Base-by-base conservation (phyloP, 1,284 basidiomycete genomes). In the Xerocomus cyaneibrunnescens region DNA sequence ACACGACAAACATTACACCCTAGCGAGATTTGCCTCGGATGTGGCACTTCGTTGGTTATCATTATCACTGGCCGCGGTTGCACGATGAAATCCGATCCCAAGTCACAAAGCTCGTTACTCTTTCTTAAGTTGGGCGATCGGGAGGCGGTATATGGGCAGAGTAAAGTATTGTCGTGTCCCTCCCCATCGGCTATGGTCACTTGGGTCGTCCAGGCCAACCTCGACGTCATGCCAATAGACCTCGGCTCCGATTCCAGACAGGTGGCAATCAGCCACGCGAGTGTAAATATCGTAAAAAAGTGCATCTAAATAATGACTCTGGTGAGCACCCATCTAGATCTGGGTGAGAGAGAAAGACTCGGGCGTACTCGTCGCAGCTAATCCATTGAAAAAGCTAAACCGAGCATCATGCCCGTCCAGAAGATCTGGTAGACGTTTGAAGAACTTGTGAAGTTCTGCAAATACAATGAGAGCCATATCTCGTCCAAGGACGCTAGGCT, bases 341-440 rank as follows among this genome's bases (percentile, higher is more conserved):
- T 1, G 1, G 0, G 2, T 14, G 9, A 10, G 7, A 21, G 30
- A 57, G 23, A 35, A 32, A 25, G 27, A 36, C 22, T 28, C 44
- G 16, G 40, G 45, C 74, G 56, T 65, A 92, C 94, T 95, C 9
- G 94, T 98, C 21, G 94, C 96, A 16, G 92, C 97, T 1, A 99
- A 79, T 5, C 96, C 96, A 67, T 99, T 94, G 80, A 98, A 99
- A 74, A 98, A 99, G 52, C 93, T 89, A 68, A 96, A 93, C n/a
- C 85, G 76, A 17, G 91, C 86, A 4, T 85, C 76, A 8, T 87
- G 81, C 1, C 88, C 86, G 22, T 81, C 78, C n/a, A 98, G 75
- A 2, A 98, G 74, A 64, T 90, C 81, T 1, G 93, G 93, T 1
- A 98, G 70, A 45, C 81, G 75, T 53, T 87, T 84, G 69, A 99